Evolutionary conservation across 2,329 filamentous ascomycete genomes (phyloP).

Genomic region (Nemania serpens): DNA sequence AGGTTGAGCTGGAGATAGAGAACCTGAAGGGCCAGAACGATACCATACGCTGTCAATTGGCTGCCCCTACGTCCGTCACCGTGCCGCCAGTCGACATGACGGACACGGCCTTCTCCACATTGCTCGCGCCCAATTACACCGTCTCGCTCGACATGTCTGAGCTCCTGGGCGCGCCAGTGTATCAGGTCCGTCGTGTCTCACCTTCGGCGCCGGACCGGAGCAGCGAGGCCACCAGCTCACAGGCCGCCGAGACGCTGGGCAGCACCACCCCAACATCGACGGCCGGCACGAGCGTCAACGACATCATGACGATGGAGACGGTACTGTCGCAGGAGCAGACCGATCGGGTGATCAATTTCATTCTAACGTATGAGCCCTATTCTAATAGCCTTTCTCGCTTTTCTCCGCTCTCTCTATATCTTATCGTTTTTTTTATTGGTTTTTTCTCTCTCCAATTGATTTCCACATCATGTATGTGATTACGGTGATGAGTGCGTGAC

Average conservation of each 20-base stretch:
- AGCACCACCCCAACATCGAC: slow-evolving; percentile 9
- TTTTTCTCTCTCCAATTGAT: background rate
- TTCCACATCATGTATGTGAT: background rate
- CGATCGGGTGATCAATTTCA: slow-evolving; percentile 56
- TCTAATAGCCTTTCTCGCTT: background rate
- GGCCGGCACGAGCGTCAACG: slow-evolving; percentile 2
- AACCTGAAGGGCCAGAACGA: slow-evolving; percentile 50
- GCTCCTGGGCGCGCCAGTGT: slow-evolving; percentile 48
- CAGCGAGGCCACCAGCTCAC: background rate
- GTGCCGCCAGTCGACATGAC: background rate
- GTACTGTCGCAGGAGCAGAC: slow-evolving; percentile 47
- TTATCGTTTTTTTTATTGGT: background rate
- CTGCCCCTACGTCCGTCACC: background rate
- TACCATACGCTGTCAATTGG: slow-evolving; percentile 45
- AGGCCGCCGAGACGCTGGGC: slow-evolving; percentile 2
- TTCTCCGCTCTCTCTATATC: background rate
- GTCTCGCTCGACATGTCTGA: slow-evolving; percentile 49
- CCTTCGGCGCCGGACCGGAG: background rate
- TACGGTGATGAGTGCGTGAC: background rate
- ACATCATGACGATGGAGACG: slow-evolving; percentile 9
- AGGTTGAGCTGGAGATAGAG: slow-evolving; percentile 46
- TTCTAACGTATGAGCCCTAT: slow-evolving; percentile 51
- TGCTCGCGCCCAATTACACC: slow-evolving; percentile 31
- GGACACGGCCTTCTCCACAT: slow-evolving; percentile 10
- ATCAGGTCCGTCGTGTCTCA: slow-evolving; percentile 45